phyloP scores from a whole-genome alignment of 192 early-diverging fungal species.

The Neocallimastix lanati region DNA sequence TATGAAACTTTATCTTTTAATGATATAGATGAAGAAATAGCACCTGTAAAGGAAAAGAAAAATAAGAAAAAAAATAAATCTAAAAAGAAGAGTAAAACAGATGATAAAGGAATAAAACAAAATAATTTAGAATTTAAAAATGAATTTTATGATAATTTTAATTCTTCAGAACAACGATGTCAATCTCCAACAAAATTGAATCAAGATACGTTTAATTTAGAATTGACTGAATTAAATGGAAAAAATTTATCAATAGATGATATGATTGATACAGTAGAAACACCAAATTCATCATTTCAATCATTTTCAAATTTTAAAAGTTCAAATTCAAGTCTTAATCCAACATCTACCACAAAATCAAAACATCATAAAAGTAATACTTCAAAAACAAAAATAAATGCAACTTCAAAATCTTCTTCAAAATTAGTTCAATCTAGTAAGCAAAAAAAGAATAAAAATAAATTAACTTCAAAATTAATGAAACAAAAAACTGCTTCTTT shows the following conservation, averaged over 20 bases:
- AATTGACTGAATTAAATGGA: neutral
- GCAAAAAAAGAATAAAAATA: neutral
- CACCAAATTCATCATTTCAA: neutral
- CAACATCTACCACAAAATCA: neutral
- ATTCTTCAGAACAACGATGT: neutral
- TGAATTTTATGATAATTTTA: neutral
- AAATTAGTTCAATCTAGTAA: neutral
- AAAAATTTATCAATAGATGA: neutral
- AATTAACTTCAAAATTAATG: neutral
- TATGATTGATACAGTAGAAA: neutral
- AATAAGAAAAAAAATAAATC: neutral
- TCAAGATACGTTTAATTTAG: neutral
- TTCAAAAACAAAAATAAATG: neutral
- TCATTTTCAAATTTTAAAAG: neutral
- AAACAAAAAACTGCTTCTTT: neutral
- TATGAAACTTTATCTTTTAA: neutral
- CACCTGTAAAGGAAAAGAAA: neutral
- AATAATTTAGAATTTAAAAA: neutral
- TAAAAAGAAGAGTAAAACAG: neutral
- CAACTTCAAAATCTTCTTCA: neutral
- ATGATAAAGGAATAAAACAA: neutral
- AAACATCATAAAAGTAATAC: neutral
- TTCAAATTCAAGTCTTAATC: neutral
- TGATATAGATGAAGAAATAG: neutral
- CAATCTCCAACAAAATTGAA: neutral